Evolutionary conservation across 148 eudicot species (phyloP).

Genomic region (Chenopodium formosanum): DNA sequence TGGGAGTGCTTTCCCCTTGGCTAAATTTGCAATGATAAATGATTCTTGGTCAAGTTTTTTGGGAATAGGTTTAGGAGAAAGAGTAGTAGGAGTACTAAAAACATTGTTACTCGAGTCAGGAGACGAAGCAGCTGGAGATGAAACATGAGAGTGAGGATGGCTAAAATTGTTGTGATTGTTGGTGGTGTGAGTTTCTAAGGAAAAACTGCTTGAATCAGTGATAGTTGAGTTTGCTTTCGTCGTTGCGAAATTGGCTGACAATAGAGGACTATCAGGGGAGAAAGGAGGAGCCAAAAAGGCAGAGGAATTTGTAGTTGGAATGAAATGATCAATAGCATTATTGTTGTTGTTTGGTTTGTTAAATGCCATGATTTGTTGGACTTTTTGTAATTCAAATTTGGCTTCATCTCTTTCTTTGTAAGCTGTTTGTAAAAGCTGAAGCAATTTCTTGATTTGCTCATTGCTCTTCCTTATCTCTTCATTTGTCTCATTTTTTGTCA

Average conservation of each 20-base stretch:
- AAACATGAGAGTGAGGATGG: constrained; percentile 16
- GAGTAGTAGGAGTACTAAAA: not conserved
- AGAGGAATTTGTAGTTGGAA: constrained; percentile 5
- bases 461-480: constrained; percentile 41
- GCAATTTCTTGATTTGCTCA: constrained; percentile 38
- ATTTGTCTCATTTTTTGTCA: constrained; percentile 36
- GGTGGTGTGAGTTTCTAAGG: constrained; percentile 29
- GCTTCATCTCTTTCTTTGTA: constrained; percentile 77
- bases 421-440: constrained; percentile 37
- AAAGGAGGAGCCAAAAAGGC: not conserved
- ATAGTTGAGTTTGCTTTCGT: constrained; percentile 40
- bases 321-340: not conserved
- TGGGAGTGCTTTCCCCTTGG: constrained; percentile 37
- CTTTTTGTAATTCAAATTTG: constrained; percentile 42
- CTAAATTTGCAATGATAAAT: constrained; percentile 34
- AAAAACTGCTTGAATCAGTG: constrained; percentile 58
- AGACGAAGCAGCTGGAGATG: constrained; percentile 41
- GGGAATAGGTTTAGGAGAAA: not conserved
- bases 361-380: constrained; percentile 26
- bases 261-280: constrained; percentile 34
- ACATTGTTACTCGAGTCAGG: constrained; percentile 17
- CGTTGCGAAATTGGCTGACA: constrained; percentile 15
- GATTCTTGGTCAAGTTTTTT: constrained; percentile 24
- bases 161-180: not conserved
- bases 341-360: constrained; percentile 19